Base-by-base conservation (phyloP, 2,329 filamentous ascomycete species). In the Apiospora sp. region DNA sequence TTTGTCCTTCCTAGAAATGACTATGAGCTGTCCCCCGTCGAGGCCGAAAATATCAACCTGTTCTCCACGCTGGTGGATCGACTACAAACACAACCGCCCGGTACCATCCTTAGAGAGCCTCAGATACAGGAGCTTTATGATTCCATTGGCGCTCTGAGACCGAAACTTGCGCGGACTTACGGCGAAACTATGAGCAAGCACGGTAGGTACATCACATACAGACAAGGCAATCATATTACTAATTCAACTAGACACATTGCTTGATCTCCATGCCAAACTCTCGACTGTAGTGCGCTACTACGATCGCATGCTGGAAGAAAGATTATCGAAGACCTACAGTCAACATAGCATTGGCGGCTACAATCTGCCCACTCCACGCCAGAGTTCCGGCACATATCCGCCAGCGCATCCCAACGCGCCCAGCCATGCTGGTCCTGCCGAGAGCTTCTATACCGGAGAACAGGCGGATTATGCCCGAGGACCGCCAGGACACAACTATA, bases 171-270 rank as follows among this genome's bases (percentile, higher is more conserved):
- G 5, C 90, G 96, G 72, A 98, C 96, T 0, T 98, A 98, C 80
- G 96, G 96, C 71, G 96, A 99, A 85, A 98, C 96, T 0, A 98
- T 99, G 96, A 98, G 96, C 89, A 99, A 99, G 83, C 96, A 98
- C 82, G 95, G 94, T 94, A 85, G 81, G 90, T 84, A 68, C 49
- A 22, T 41, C 4, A 22, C 12, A 41, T 34, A 37, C 58, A 10
- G 34, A 37, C 34, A 24, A 4, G 8, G 22, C 34, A 64, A 64
- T n/a, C 34, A 41, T 22, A 13, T 13, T 71, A 67, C 83, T 88
- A 78, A 88, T 75, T 16, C 12, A 22, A 43, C 10, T 8, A 96
- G 95, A 99, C 81, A 96, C 96, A 0, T 87, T 99, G 13, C 89
- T 98, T 34, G 96, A 99, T 81, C 87, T 99, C 0, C 96, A 99